Evolutionary conservation across 495 filamentous ascomycete species (phyloP), one percentile per base, ranked within the genome.

Genomic region (Lophiostoma macrostomum): DNA sequence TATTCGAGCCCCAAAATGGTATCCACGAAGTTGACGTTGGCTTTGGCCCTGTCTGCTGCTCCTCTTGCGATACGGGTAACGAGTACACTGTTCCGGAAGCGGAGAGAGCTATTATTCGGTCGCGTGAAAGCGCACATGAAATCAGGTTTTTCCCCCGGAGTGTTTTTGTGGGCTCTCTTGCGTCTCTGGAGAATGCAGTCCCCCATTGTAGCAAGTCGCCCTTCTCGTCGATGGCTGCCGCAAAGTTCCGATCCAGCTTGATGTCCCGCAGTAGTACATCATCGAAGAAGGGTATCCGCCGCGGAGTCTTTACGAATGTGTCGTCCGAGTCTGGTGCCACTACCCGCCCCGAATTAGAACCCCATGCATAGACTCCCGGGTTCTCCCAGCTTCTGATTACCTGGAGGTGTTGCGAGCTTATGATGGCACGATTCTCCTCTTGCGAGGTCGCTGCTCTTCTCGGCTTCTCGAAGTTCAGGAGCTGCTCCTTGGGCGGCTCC

Each of bases 131-230:
- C 16, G 78, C 76, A 19, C 95, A 67, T 16, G 83, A 84, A 24
- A 71, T 70, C 41, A 98, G 68, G 57, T 91, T 79, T 67, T 95
- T 96, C 39, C 91, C 93, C 28, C 72, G 81, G 27, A 98, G 66
- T 12, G 91, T 96, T 53, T 74, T 70, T 2, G 75, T 77, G 0
- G 93, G 93, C 3, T 75, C 66, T 35, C 59, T 75, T 27, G 71
- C 66, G 1, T 76, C 71, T 35, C 73, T 71, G 10, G 83, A 85
- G 66, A 83, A 96, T 16, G 76, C 88, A 20, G 73, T 76, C 3
- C 93, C 93, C 93, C 93, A 98, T 69, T 96, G 91, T 13, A 96
- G 73, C 12, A 98, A 71, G 66, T 97, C 87, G 3, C 93, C 93
- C 35, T 84, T 85, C 64, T 95, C 91, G 20, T 80, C 84, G 35